Evolutionary conservation across 345 rosid genomes (phyloP).

Genomic region (Theobroma cacao): DNA sequence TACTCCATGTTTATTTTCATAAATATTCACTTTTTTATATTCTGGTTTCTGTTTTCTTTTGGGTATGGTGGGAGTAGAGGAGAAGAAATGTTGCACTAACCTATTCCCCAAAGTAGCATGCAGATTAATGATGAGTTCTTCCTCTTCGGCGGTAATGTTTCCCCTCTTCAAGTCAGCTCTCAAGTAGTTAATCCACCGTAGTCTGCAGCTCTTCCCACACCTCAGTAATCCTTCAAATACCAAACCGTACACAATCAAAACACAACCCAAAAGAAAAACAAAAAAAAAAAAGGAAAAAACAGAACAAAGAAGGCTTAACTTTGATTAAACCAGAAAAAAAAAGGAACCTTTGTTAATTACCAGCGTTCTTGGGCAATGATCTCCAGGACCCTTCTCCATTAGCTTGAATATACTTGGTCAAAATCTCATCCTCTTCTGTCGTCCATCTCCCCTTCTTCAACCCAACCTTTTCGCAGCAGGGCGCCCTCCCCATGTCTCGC

Average conservation of each 20-base stretch:
- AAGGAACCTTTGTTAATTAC: slow-evolving; percentile 9
- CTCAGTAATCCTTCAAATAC: slow-evolving; percentile 57
- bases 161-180: slow-evolving; percentile 78
- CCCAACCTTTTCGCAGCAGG: slow-evolving; percentile 70
- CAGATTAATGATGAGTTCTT: slow-evolving; percentile 56
- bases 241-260: neutral
- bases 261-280: neutral
- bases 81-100: slow-evolving; percentile 24
- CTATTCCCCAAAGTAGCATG: slow-evolving; percentile 76
- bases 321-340: neutral
- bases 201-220: slow-evolving; percentile 91
- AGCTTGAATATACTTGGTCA: slow-evolving; percentile 44
- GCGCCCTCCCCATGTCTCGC: slow-evolving; percentile 61
- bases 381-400: slow-evolving; percentile 74
- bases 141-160: slow-evolving; percentile 62
- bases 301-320: neutral
- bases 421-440: slow-evolving; percentile 49
- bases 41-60: neutral
- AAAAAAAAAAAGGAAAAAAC: neutral
- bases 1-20: too few species aligned
- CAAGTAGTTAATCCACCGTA: slow-evolving; percentile 87
- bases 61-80: neutral
- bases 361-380: slow-evolving; percentile 65
- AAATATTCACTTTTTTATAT: neutral
- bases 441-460: slow-evolving; percentile 67